phyloP scores from a whole-genome alignment of 2,329 filamentous ascomycete genomes.

The Colletotrichum cereale region DNA sequence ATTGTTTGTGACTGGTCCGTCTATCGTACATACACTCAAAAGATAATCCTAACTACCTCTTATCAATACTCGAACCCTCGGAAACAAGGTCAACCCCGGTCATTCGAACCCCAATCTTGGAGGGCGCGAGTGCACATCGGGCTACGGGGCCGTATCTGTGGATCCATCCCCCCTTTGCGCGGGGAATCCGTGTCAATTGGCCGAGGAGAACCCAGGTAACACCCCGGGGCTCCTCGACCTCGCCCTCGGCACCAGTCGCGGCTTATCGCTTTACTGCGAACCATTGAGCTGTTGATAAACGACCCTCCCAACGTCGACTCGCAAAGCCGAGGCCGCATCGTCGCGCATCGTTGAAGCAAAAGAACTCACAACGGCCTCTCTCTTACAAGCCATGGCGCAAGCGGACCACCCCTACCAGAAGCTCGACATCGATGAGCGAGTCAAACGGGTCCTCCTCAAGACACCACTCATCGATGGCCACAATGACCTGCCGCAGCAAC shows the following conservation, averaged over 20 bases:
- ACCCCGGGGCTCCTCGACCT: not conserved
- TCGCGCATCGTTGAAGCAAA: not conserved
- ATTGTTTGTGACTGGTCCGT: not conserved
- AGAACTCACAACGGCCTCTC: not conserved
- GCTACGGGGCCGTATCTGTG: conserved; percentile 4
- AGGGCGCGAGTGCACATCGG: not conserved
- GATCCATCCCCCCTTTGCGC: conserved; percentile 16
- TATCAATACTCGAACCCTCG: conserved; percentile 4
- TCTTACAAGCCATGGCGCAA: conserved; percentile 5
- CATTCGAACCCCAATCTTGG: not conserved
- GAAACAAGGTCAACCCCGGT: conserved; percentile 5
- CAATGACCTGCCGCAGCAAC: conserved; percentile 50
- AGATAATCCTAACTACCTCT: not conserved
- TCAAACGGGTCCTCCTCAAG: conserved; percentile 45
- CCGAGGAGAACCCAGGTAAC: conserved; percentile 15
- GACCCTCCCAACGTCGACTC: not conserved
- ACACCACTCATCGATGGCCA: conserved; percentile 52
- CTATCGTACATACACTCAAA: not conserved
- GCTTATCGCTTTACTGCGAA: not conserved
- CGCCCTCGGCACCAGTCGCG: not conserved
- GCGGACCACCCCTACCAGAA: conserved; percentile 26
- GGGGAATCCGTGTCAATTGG: conserved; percentile 5
- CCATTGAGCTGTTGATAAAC: not conserved
- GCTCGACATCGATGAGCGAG: conserved; percentile 45
- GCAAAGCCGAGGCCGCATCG: not conserved